Base-by-base conservation (phyloP, 768 basidiomycete genomes). In the Gyrodon lividus region DNA sequence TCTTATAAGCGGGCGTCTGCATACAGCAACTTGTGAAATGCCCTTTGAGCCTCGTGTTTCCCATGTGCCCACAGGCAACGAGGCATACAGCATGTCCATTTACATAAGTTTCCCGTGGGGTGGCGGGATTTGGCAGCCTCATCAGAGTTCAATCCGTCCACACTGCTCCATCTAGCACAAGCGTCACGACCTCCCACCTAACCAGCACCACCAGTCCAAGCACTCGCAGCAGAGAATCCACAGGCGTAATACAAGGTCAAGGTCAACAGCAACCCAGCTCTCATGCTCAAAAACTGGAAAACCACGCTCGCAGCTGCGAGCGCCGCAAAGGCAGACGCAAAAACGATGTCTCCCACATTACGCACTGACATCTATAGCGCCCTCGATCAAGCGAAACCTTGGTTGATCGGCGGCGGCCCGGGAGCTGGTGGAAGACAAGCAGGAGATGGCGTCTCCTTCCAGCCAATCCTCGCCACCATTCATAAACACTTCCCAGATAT, bases 401-500 rank as follows among this genome's bases (percentile, higher is more conserved):
- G 81, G 80, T 59, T 77, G 20, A 49, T 70, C 38, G 74, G 76
- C 3, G 65, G 31, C 31, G 31, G 12, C 31, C 31, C 13, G 2
- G 31, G 31, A 12, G 8, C 13, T 12, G 31, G 68, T 20, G 61
- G 68, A 34, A 74, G 78, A 14, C 74, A 76, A 47, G 75, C 79
- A n/a, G 79, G 80, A 8, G 81, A 82, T 51, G 79, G 79, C 5
- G 73, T 81, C 42, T 77, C 78, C 24, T 78, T 76, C 54, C 69
- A 72, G 28, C 57, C 75, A 39, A 69, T 80, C 43, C 59, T 82
- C 51, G 54, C 69, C 44, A 63, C 64, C 31, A 72, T 81, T 53
- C 76, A 79, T 61, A 77, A 76, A 52, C 75, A 82, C 65, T 75
- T 82, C 52, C 75, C 77, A 23, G 63, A 74, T 12, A 62, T 69